These are phyloP conservation scores for Castanopsis chinensis DNA, from an alignment of 306 rosid genomes.

Conservation along the genomic window DNA sequence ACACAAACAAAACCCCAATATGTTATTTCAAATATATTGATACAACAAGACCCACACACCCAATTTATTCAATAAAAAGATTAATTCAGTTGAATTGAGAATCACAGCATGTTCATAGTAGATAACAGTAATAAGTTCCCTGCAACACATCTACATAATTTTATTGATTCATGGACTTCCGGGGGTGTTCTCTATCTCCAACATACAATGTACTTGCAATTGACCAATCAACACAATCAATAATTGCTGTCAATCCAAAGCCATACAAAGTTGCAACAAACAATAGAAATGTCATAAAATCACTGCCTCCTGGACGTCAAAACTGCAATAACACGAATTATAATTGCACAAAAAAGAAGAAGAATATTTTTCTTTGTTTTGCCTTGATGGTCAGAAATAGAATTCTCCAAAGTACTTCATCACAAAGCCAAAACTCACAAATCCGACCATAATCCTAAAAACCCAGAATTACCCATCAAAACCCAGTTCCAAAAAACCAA, in stretches of 20 bases:
- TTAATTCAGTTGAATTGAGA: background rate
- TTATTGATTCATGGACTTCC: background rate
- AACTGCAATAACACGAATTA: background rate
- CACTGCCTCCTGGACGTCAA: background rate
- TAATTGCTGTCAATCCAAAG: background rate
- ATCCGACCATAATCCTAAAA: background rate
- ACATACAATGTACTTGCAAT: background rate
- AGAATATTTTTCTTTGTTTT: background rate
- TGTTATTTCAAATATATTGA: background rate
- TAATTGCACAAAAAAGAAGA: background rate
- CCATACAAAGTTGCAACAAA: background rate
- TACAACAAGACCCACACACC: background rate
- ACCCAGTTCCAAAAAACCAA: constrained; percentile 11
- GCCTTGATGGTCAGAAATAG: constrained; percentile 1
- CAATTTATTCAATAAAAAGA: background rate
- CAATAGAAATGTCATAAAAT: background rate
- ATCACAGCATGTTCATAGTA: background rate
- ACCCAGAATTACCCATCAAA: constrained; percentile 17
- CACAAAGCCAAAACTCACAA: constrained; percentile 1
- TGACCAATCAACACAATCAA: background rate
- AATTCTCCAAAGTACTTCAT: background rate
- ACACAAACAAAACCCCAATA: background rate
- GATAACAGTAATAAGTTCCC: background rate
- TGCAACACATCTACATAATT: background rate
- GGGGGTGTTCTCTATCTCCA: background rate